A percentile compares a stretch with the other conserved stretches of the same genome.
phyloP scores from a whole-genome alignment of 2,329 filamentous ascomycete genomes.

The Trichoderma atrobrunneum region DNA sequence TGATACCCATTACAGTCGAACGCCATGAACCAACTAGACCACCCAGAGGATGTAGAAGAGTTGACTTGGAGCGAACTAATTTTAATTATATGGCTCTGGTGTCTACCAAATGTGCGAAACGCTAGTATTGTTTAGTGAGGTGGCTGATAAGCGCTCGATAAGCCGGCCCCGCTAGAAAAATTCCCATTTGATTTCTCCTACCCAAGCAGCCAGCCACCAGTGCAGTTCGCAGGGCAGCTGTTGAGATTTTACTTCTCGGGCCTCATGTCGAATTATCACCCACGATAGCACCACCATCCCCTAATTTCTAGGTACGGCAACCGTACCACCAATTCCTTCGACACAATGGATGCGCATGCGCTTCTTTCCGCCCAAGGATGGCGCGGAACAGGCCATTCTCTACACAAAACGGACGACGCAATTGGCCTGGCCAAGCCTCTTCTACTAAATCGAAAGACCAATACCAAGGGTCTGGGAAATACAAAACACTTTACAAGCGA shows the following conservation, averaged over 20 bases:
- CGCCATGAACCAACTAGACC: conserved; percentile 22
- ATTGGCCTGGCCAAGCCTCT: conserved; percentile 81
- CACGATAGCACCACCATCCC: not conserved
- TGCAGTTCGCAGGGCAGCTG: not conserved
- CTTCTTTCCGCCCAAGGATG: conserved; percentile 85
- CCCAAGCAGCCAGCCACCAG: not conserved
- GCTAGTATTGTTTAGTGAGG: not conserved
- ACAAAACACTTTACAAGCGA: conserved; percentile 68
- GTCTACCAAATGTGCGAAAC: not conserved
- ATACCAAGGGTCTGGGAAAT: conserved; percentile 77
- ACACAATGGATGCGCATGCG: conserved; percentile 74
- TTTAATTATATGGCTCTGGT: not conserved
- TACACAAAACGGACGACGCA: conserved; percentile 69
- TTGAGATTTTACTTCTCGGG: not conserved
- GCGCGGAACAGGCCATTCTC: conserved; percentile 82
- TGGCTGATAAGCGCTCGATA: conserved; percentile 28
- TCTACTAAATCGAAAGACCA: conserved; percentile 76
- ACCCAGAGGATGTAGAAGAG: conserved; percentile 21
- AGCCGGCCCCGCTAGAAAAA: conserved; percentile 32
- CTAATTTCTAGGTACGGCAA: not conserved
- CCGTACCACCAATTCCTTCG: not conserved
- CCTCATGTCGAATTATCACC: not conserved
- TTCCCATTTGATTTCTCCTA: conserved; percentile 7
- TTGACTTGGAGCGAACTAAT: not conserved
- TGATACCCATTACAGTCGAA: conserved; percentile 20